Conservation (phyloP, 1,284 basidiomycete genomes). For the Pterulicium gracile region DNA sequence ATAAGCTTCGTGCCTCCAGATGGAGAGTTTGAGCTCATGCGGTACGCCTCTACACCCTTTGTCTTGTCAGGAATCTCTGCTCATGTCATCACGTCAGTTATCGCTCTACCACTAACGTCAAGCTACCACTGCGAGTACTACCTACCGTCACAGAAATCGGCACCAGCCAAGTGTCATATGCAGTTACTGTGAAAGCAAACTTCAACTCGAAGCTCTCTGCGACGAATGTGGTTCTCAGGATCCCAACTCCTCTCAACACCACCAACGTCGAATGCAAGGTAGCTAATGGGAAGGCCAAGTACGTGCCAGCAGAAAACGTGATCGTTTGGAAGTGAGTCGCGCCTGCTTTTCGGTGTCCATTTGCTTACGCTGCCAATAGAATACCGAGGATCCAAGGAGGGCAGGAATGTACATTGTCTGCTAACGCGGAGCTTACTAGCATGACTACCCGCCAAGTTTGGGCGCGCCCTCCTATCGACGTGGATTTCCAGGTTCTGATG, state of each 20-base stretch:
- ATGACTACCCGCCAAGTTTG: constrained; percentile 90
- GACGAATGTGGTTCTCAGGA: constrained; percentile 84
- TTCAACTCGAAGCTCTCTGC: constrained; percentile 91
- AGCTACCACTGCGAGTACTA: constrained; percentile 85
- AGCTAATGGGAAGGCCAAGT: constrained; percentile 91
- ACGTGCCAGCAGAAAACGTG: constrained; percentile 89
- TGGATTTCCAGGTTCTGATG: constrained; percentile 98
- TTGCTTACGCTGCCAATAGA: constrained; percentile 30
- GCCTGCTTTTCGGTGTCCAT: not conserved
- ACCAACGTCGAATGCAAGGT: constrained; percentile 89
- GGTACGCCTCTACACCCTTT: constrained; percentile 28
- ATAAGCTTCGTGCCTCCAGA: constrained; percentile 98
- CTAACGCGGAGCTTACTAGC: constrained; percentile 73
- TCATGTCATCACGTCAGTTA: constrained; percentile 46
- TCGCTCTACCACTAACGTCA: constrained; percentile 91
- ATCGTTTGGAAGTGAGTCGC: constrained; percentile 88
- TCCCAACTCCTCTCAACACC: constrained; percentile 94
- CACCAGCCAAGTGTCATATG: constrained; percentile 87
- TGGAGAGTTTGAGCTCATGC: constrained; percentile 98
- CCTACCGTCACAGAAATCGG: constrained; percentile 90
- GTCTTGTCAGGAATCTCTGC: constrained; percentile 3
- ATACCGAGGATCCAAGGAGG: constrained; percentile 89
- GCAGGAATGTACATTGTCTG: constrained; percentile 81
- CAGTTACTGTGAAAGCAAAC: constrained; percentile 80
- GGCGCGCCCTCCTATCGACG: constrained; percentile 94